Base-by-base conservation (phyloP, 208 protist species). In the Porcisia deanei region DNA sequence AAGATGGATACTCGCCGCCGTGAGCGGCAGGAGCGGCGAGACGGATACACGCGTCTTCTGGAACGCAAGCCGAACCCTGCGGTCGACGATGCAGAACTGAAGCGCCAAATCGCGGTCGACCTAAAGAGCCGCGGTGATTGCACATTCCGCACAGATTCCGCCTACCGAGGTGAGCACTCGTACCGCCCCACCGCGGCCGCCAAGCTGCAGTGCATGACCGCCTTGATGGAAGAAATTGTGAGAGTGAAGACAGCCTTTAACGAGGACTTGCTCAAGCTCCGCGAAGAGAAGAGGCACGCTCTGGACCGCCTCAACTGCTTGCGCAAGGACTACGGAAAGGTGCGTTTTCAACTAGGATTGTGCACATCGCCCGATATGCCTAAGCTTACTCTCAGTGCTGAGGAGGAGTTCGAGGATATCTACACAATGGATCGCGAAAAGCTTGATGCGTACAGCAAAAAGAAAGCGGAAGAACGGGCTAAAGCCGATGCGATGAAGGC, bases 201-300 rank as follows among this genome's bases (percentile, higher is more conserved):
- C 30, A 99, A 99, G 82, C 77, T 98, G 34, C 72, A 88, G 45
- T 94, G 99, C 72, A 90, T 99, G 68, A 93, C 99, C 34, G 63
- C 90, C 12, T 84, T 99, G n/a, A 91, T 97, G 70, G 75, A 98
- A 20, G 73, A 86, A 45, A 88, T 99, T 39, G 83, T 97, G 10
- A 67, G 77, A 2, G 64, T 98, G 68, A 92, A 97, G 69, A 85
- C 87, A 54, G 80, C 76, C 18, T 99, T 99, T 86, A 99, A 99
- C 76, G 85, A 92, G 37, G 86, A 90, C 53, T 79, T 99, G 3
- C 71, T 98, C 14, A 73, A 72, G 41, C 71, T 99, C 47, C 88
- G 97, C 1, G 88, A 98, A 70, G 80, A 98, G 37, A 99, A 99
- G 85, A 49, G 74, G 18, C 41, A 65, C 12, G 71, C 96, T 9